These are phyloP conservation scores for Diplodia intermedia DNA, from an alignment of 2,329 filamentous ascomycete genomes.

Conservation along the genomic window DNA sequence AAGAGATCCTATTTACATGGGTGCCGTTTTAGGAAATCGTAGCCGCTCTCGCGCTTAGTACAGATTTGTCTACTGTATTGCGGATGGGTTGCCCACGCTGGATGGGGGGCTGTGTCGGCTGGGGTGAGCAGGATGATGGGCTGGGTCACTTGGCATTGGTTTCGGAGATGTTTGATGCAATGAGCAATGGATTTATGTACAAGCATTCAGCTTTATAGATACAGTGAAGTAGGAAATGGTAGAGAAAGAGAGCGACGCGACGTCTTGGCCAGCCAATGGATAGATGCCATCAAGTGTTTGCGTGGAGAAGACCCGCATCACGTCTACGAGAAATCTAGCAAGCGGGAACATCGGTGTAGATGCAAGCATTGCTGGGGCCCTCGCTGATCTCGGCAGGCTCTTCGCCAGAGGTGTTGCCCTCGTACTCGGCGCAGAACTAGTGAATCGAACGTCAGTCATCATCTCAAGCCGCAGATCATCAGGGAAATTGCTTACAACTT, in stretches of 20 bases:
- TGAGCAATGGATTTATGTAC: neutral
- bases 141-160: neutral
- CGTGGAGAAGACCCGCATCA: neutral
- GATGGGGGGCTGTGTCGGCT: too few species aligned
- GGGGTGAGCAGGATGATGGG: neutral
- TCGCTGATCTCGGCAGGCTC: slow-evolving; percentile 43
- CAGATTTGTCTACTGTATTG: too few species aligned
- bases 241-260: neutral
- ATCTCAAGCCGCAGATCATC: too few species aligned
- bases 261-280: neutral
- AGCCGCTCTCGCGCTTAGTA: too few species aligned
- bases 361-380: slow-evolving; percentile 44
- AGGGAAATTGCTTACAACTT: slow-evolving; percentile 41
- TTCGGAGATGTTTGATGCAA: neutral
- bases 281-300: neutral
- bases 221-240: slow-evolving; percentile 5
- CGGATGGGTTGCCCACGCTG: too few species aligned
- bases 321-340: neutral
- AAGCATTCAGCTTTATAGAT: slow-evolving; percentile 3
- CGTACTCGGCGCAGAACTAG: slow-evolving; percentile 46
- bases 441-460: slow-evolving; percentile 11
- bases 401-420: slow-evolving; percentile 44
- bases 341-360: slow-evolving; percentile 36
- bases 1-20: too few species aligned
- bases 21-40: too few species aligned